phyloP scores from a whole-genome alignment of 1,284 basidiomycete genomes.

The Veloboletus limbatus region DNA sequence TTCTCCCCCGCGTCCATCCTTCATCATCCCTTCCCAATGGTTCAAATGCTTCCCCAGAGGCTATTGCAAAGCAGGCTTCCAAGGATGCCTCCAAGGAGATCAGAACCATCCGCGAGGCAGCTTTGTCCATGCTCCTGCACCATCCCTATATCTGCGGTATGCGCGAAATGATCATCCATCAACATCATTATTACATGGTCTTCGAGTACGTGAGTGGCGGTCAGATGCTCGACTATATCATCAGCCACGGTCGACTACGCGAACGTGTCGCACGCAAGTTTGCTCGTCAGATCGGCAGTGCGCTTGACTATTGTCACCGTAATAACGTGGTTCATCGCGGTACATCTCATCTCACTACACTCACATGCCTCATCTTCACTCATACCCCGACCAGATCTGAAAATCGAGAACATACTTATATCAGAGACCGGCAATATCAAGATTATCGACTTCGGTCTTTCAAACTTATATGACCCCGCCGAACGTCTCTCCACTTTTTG shows the following conservation, averaged over 20 bases:
- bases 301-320: slow-evolving; percentile 94
- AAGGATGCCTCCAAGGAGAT: slow-evolving; percentile 97
- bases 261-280: slow-evolving; percentile 97
- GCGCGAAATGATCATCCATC: slow-evolving; percentile 96
- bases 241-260: slow-evolving; percentile 93
- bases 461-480: slow-evolving; percentile 91
- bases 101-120: slow-evolving; percentile 92
- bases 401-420: slow-evolving; percentile 99
- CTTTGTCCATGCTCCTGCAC: slow-evolving; percentile 89
- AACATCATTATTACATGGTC: slow-evolving; percentile 99
- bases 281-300: slow-evolving; percentile 93
- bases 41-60: slow-evolving; percentile 48
- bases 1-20: slow-evolving; percentile 81
- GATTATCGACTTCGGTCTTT: slow-evolving; percentile 98
- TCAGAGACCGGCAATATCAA: slow-evolving; percentile 99
- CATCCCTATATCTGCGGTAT: slow-evolving; percentile 99
- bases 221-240: slow-evolving; percentile 99
- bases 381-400: slow-evolving; percentile 61
- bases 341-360: slow-evolving; percentile 30
- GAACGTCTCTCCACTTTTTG: slow-evolving; percentile 92
- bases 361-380: slow-evolving; percentile 11
- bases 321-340: slow-evolving; percentile 96
- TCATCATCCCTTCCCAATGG: slow-evolving; percentile 47
- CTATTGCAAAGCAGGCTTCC: slow-evolving; percentile 75
- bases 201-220: slow-evolving; percentile 99